These are phyloP conservation scores for Eimeria nieschulzi DNA, from an alignment of 169 alveolate genomes.

Conservation along the genomic window DNA sequence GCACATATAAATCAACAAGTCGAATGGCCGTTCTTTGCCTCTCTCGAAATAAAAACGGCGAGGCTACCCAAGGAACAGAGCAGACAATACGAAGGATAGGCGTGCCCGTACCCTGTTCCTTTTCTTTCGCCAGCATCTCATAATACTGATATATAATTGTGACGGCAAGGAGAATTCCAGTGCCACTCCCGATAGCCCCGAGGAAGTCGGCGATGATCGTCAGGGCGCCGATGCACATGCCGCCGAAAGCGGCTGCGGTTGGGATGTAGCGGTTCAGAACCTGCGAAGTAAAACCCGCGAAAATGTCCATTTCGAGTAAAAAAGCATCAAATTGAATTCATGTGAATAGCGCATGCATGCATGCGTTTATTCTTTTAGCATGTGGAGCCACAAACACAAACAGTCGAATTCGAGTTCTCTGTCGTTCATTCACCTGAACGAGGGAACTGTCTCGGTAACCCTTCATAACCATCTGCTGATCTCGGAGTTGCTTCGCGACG, in stretches of 20 bases:
- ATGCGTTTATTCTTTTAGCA: too few species aligned
- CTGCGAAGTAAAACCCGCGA: neutral
- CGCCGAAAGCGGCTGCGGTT: constrained; percentile 99
- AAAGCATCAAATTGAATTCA: neutral
- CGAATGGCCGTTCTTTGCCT: too few species aligned
- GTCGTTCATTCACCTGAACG: constrained; percentile 76
- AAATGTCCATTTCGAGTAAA: neutral
- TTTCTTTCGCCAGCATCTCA: constrained; percentile 97
- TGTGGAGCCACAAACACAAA: too few species aligned
- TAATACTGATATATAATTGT: constrained; percentile 99
- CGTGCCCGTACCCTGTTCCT: constrained; percentile 89
- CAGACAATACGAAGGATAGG: neutral
- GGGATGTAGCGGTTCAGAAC: constrained; percentile 93
- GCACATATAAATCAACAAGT: too few species aligned
- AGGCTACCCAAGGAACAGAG: neutral
- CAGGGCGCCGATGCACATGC: constrained; percentile 99
- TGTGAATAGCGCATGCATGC: neutral
- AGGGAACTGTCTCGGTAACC: constrained; percentile 93
- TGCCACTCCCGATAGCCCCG: constrained; percentile 99
- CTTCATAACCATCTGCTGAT: constrained; percentile 94
- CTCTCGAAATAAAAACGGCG: too few species aligned
- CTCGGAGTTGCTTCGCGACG: constrained; percentile 99
- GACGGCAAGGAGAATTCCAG: constrained; percentile 97
- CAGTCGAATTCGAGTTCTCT: neutral
- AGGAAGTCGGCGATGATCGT: constrained; percentile 99